These are phyloP conservation scores for Alternaria brassicicola DNA, from an alignment of 2,329 filamentous ascomycete species.

Conservation along the genomic window DNA sequence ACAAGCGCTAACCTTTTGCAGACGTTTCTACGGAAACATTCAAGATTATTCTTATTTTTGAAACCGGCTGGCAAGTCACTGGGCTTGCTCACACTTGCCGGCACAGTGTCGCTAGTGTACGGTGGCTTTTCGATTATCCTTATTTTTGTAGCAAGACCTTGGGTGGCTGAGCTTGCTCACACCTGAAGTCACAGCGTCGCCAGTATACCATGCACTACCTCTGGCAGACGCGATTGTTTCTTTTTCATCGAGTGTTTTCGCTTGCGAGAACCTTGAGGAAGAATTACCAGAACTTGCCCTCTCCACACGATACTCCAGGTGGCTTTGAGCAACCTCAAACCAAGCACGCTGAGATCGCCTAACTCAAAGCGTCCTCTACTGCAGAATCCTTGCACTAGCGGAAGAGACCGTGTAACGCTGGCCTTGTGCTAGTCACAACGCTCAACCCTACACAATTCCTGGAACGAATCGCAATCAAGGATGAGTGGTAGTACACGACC, in stretches of 20 bases:
- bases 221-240: neutral
- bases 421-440: neutral
- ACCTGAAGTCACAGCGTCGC: neutral
- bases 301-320: neutral
- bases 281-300: neutral
- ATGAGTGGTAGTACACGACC: constrained; percentile 5
- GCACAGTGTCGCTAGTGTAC: constrained; percentile 5
- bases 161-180: neutral
- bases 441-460: neutral
- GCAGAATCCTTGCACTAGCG: neutral
- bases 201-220: neutral
- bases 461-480: neutral
- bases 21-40: constrained; percentile 1
- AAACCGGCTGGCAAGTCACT: neutral
- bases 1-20: no score
- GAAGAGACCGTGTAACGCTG: neutral
- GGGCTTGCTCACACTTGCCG: constrained; percentile 1
- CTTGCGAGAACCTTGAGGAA: neutral
- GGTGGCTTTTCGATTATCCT: neutral
- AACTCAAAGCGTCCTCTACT: neutral
- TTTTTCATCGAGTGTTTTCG: neutral
- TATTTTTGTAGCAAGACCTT: neutral
- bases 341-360: neutral
- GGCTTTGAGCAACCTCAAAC: neutral
- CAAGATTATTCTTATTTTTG: constrained; percentile 12